Evolutionary conservation across 306 rosid species (phyloP).

Genomic region (Fragaria iinumae): DNA sequence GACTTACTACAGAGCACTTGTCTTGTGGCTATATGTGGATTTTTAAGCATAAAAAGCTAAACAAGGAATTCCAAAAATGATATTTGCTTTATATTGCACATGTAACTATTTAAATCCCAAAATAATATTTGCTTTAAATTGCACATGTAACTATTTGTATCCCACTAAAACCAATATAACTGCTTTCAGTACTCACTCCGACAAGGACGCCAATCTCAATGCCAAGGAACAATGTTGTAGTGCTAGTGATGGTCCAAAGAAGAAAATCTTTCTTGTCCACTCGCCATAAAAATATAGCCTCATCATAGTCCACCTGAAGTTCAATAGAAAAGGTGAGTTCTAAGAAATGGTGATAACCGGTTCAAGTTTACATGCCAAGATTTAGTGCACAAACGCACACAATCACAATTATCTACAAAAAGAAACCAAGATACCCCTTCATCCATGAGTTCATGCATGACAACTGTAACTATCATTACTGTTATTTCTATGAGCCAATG

Average conservation of each 20-base stretch:
- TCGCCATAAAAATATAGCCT: constrained; percentile 88
- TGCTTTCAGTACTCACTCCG: constrained; percentile 71
- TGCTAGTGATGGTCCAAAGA: constrained; percentile 89
- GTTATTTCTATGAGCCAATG: constrained; percentile 3
- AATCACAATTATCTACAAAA: background rate
- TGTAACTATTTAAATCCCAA: constrained; percentile 14
- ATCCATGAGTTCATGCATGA: background rate
- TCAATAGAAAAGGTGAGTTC: constrained; percentile 21
- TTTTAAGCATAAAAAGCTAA: background rate
- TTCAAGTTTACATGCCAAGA: background rate
- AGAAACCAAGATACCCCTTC: background rate
- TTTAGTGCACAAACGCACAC: background rate
- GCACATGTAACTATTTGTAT: constrained; percentile 12
- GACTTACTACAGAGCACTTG: background rate
- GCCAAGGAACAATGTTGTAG: constrained; percentile 78
- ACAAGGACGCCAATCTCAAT: constrained; percentile 93
- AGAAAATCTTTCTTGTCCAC: constrained; percentile 92
- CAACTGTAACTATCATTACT: background rate
- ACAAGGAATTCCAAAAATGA: constrained; percentile 2
- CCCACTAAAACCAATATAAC: constrained; percentile 18
- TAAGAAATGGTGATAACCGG: background rate
- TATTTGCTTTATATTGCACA: background rate
- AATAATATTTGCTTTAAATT: background rate
- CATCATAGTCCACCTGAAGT: constrained; percentile 85
- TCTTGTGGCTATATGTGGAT: background rate